Evolutionary conservation across 495 filamentous ascomycete genomes (phyloP), one percentile per base, ranked within the genome.

Genomic region (Rostrohypoxylon terebratum): DNA sequence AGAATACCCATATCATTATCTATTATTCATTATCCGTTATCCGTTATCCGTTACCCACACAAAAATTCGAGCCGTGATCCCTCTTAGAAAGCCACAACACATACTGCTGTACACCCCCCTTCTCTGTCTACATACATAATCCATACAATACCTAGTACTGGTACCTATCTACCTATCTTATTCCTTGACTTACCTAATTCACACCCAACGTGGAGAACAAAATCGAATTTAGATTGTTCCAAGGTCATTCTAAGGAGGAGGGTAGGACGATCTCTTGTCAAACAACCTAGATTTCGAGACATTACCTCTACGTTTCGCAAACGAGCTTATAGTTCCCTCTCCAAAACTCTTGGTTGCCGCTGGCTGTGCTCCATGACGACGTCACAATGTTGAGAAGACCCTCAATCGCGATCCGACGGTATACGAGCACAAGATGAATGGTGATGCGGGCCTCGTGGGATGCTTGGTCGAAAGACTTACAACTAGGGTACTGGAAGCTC

Each of bases 381-480:
- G 76, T 75, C 76, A 78, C 75, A 73, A 78, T 75, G 72, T 76
- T 72, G 68, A 74, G 54, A 69, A 71, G 71, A 75, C 66, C 70
- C 40, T 71, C 64, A 72, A 71, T 69, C 66, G 72, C 71, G 60
- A 75, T 55, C 66, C 72, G 70, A 73, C 72, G 69, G 74, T 77
- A 78, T 73, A 72, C 69, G 74, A 78, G 67, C 74, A 77, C 76
- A 78, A 77, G 74, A 90, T 91, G 88, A 89, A 86, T 78, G 84
- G 85, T 77, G 88, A 90, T 81, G 84, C 83, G 60, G 86, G 83
- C 78, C 80, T 90, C 77, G 87, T 91, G 68, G 83, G 86, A 79
- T 87, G 86, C 77, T 81, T 91, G 72, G 85, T 91, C 74, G 89
- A 90, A 79, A 85, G 88, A 78, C 83, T 91, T 64, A 85, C 84